Evolutionary conservation across 495 filamentous ascomycete species (phyloP).

Genomic region (Patellaria atrata): DNA sequence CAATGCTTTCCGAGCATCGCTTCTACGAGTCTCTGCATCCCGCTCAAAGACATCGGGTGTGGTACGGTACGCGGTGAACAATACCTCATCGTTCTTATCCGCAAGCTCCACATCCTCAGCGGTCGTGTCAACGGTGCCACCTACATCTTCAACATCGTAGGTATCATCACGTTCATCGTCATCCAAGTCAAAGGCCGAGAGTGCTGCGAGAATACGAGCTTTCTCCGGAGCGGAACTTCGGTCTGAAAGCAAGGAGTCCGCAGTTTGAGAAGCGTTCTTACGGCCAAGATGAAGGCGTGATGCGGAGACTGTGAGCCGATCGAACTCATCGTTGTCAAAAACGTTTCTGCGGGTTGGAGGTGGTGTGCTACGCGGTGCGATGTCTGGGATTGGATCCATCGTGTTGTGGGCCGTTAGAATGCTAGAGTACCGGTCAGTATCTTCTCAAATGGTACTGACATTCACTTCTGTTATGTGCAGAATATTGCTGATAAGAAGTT

Average conservation of each 20-base stretch:
- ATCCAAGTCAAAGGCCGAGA: slow-evolving; percentile 82
- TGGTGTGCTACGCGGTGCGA: slow-evolving; percentile 32
- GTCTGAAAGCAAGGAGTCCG: slow-evolving; percentile 45
- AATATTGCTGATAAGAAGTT: slow-evolving; percentile 6
- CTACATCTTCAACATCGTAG: slow-evolving; percentile 83
- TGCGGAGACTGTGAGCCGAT: slow-evolving; percentile 47
- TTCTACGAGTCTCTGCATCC: slow-evolving; percentile 50
- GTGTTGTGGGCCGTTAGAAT: too few species aligned
- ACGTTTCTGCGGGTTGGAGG: slow-evolving; percentile 43
- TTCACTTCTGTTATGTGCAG: slow-evolving; percentile 13
- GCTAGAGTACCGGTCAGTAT: too few species aligned
- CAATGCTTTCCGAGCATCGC: slow-evolving; percentile 44
- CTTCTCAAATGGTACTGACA: too few species aligned
- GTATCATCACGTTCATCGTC: slow-evolving; percentile 97
- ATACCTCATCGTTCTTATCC: slow-evolving; percentile 27
- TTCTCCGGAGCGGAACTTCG: slow-evolving; percentile 49
- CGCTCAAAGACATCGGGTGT: slow-evolving; percentile 51
- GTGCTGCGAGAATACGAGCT: slow-evolving; percentile 77
- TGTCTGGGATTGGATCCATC: slow-evolving; percentile 25
- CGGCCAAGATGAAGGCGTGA: slow-evolving; percentile 65
- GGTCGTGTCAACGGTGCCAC: slow-evolving; percentile 58
- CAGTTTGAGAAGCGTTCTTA: slow-evolving; percentile 43
- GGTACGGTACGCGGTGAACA: slow-evolving; percentile 55
- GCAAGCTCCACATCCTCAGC: slow-evolving; percentile 13
- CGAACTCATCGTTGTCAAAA: slow-evolving; percentile 70